A percentile compares a stretch with the other conserved stretches of the same genome.
phyloP scores from a whole-genome alignment of 176 grass and related monocot genomes.

The Leersia perrieri region DNA sequence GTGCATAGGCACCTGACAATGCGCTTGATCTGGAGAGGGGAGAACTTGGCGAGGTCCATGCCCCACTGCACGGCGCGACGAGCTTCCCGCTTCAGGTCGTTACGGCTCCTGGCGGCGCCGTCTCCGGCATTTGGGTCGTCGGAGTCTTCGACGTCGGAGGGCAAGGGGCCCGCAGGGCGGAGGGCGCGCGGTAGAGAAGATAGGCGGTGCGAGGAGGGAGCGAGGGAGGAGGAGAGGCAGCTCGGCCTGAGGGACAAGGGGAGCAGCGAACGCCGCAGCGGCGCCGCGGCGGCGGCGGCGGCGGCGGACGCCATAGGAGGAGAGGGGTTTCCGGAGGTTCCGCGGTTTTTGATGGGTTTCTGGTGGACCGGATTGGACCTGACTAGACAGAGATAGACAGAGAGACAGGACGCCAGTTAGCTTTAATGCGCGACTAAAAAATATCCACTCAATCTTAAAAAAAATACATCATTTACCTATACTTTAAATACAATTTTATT shows the following conservation, averaged over 20 bases:
- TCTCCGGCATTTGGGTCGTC: conserved; percentile 17
- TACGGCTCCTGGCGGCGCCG: conserved; percentile 54
- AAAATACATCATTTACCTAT: no score
- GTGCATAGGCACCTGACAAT: conserved; percentile 48
- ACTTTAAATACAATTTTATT: no score
- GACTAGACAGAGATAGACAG: no score
- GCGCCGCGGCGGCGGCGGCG: conserved; percentile 24
- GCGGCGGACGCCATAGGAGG: conserved; percentile 38
- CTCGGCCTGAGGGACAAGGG: conserved; percentile 25
- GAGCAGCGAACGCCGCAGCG: conserved; percentile 42
- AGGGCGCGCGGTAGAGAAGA: conserved; percentile 26
- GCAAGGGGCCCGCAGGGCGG: conserved; percentile 31
- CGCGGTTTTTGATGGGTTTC: no score
- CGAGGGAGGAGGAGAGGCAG: conserved; percentile 34
- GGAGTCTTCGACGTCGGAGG: conserved; percentile 33
- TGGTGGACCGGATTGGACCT: no score
- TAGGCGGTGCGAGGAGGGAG: not conserved
- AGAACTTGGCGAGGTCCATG: conserved; percentile 79
- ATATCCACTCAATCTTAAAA: no score
- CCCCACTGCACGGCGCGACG: conserved; percentile 79
- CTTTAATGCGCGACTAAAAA: no score
- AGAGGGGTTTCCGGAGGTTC: not conserved
- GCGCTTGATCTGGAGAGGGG: conserved; percentile 73
- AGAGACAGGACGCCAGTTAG: no score
- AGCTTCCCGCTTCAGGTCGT: conserved; percentile 81